Evolutionary conservation across 2,329 filamentous ascomycete genomes (phyloP).

Genomic region (Paraphaeosphaeria sporulosa): DNA sequence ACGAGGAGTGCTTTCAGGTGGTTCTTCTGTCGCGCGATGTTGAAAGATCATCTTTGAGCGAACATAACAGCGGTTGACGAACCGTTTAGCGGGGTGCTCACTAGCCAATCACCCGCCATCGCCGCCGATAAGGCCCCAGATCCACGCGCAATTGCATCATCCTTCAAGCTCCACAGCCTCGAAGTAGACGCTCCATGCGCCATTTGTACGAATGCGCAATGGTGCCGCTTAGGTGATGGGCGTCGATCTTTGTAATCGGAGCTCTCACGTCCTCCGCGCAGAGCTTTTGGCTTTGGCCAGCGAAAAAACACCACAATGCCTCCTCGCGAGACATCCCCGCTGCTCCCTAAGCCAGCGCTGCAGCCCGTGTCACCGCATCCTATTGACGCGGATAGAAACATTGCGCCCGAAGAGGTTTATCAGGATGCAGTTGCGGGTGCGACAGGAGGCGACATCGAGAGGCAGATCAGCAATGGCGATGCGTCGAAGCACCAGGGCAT

Average conservation of each 20-base stretch:
- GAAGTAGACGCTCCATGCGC: not conserved
- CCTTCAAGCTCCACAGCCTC: not conserved
- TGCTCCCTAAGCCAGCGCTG: constrained; percentile 45
- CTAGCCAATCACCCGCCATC: not conserved
- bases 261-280: not conserved
- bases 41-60: not conserved
- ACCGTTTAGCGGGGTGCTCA: not conserved
- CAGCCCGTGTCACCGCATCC: constrained; percentile 19
- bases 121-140: not conserved
- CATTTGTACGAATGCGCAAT: constrained; percentile 1
- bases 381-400: constrained; percentile 34
- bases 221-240: not conserved
- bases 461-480: constrained; percentile 42
- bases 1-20: not conserved
- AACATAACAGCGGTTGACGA: not conserved
- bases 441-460: constrained; percentile 42
- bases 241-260: not conserved
- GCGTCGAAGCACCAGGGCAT: constrained; percentile 53
- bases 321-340: constrained; percentile 54
- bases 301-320: not conserved
- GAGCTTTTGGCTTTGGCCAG: not conserved
- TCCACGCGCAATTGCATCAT: constrained; percentile 5
- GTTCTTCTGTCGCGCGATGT: not conserved
- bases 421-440: constrained; percentile 10
- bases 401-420: constrained; percentile 29